Evolutionary conservation across 164 flowering plant species (phyloP).

Genomic region (Cinnamomum chago): DNA sequence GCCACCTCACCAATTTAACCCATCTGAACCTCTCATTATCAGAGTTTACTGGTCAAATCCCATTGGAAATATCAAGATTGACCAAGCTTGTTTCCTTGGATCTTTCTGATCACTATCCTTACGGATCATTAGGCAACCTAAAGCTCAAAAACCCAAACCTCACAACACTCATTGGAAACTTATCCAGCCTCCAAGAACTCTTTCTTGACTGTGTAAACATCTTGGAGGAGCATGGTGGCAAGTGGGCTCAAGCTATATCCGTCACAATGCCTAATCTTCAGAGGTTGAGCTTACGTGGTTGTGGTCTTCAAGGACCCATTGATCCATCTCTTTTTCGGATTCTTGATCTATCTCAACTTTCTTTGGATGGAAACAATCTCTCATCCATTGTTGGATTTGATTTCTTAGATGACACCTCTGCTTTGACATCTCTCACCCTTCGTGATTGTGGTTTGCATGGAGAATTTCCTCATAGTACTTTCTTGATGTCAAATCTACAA

Average conservation of each 20-base stretch:
- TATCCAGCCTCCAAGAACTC: constrained; percentile 23
- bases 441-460: constrained; percentile 22
- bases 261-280: not conserved
- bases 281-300: not conserved
- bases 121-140: no score
- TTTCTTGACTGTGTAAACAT: constrained; percentile 31
- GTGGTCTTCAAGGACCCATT: constrained; percentile 10
- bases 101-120: no score
- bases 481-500: constrained; percentile 19
- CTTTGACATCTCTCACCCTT: no score
- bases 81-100: constrained; percentile 20
- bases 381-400: constrained; percentile 19
- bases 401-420: constrained; percentile 8
- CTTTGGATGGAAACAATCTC: constrained; percentile 25
- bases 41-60: constrained; percentile 39
- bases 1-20: constrained; percentile 21
- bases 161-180: constrained; percentile 11
- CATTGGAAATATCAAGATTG: constrained; percentile 27
- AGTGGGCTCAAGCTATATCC: constrained; percentile 18
- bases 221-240: constrained; percentile 19
- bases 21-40: constrained; percentile 41
- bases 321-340: constrained; percentile 3
- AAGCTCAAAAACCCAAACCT: no score
- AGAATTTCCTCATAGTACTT: constrained; percentile 23
- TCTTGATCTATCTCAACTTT: constrained; percentile 15